Conservation (phyloP, 768 basidiomycete genomes). For the Mycena capillaripes region DNA sequence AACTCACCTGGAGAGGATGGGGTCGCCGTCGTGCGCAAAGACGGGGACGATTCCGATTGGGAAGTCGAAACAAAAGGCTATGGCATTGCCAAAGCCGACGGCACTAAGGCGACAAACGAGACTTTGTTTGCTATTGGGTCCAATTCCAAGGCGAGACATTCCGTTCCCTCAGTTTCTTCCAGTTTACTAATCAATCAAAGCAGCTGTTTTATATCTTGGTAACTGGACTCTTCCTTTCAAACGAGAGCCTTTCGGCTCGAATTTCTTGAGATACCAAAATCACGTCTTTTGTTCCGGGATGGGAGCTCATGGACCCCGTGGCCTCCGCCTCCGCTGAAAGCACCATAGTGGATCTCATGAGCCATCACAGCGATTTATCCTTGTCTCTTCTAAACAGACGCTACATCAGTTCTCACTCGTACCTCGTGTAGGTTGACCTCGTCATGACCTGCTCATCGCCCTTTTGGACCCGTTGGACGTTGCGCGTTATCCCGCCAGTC, state of each 20-base stretch:
- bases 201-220: slow-evolving; percentile 34
- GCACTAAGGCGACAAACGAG: slow-evolving; percentile 22
- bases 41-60: slow-evolving; percentile 2
- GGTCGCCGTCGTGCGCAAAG: slow-evolving; percentile 28
- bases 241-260: slow-evolving; percentile 22
- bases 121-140: slow-evolving; percentile 34
- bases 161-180: too few species aligned
- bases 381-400: too few species aligned
- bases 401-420: too few species aligned
- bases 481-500: background rate
- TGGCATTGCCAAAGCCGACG: too few species aligned
- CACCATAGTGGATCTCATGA: slow-evolving; percentile 43
- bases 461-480: slow-evolving; percentile 19
- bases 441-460: slow-evolving; percentile 36
- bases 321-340: slow-evolving; percentile 31
- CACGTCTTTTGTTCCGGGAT: slow-evolving; percentile 30
- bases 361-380: too few species aligned
- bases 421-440: slow-evolving; percentile 44
- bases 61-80: slow-evolving; percentile 31
- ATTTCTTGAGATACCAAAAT: slow-evolving; percentile 36
- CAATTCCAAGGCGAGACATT: too few species aligned
- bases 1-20: slow-evolving; percentile 34
- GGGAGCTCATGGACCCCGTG: slow-evolving; percentile 32
- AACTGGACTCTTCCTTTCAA: slow-evolving; percentile 33
- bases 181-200: too few species aligned